Percentiles rank a stretch among this genome's conserved stretches.
Evolutionary conservation across 345 rosid genomes (phyloP).

Genomic region (Eucalyptus sp.): DNA sequence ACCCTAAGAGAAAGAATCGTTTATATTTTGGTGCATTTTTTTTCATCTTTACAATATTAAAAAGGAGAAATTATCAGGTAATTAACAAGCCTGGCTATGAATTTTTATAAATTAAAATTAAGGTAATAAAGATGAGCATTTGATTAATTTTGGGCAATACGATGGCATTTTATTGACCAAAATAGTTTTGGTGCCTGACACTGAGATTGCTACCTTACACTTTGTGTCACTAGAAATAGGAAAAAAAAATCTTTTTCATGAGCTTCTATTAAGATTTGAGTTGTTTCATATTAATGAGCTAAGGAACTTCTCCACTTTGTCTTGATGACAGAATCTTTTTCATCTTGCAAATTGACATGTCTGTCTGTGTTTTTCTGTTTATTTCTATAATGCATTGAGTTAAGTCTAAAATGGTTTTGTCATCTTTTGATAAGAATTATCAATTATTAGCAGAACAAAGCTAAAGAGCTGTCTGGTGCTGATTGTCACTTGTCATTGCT

Average conservation of each 20-base stretch:
- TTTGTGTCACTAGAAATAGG: background rate
- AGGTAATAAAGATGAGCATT: background rate
- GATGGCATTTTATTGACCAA: background rate
- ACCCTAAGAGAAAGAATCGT: background rate
- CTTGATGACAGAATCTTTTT: background rate
- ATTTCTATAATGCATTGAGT: background rate
- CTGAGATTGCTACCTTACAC: background rate
- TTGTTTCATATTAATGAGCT: background rate
- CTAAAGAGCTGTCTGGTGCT: background rate
- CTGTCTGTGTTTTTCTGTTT: background rate
- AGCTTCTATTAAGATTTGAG: background rate
- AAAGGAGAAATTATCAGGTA: background rate
- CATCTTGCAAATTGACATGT: background rate
- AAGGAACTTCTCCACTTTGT: background rate
- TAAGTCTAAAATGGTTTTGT: background rate
- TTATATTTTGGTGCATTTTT: background rate
- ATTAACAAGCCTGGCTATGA: background rate
- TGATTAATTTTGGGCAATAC: background rate
- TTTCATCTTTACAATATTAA: background rate
- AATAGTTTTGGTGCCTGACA: background rate
- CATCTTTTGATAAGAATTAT: background rate
- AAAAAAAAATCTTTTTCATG: background rate
- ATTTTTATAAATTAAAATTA: background rate
- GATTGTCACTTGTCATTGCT: background rate
- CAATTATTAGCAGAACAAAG: background rate